Evolutionary conservation across 164 flowering plant species (phyloP), one percentile per base, ranked within the genome.

Genomic region (Protea cynaroides): DNA sequence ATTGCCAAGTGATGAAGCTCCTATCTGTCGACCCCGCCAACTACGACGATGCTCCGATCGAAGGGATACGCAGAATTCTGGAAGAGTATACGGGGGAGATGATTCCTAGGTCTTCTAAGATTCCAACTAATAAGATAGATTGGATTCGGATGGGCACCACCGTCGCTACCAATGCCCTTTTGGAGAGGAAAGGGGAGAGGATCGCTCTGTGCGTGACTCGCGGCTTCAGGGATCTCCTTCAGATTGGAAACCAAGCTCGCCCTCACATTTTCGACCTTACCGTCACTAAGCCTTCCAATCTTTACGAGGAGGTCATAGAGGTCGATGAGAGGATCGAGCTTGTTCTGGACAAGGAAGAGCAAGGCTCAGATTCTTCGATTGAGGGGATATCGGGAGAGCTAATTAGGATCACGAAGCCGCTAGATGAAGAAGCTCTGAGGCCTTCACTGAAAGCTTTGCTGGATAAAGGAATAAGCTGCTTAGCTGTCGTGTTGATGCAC

Each of bases 121-220:
- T 91, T 19, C 96, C 99, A 2, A 94, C 97, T 0, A 89, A 89
- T 64, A 88, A 80, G 68, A 94, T 94, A 36, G 96, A 89, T 71
- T 94, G 97, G 97, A 82, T 94, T 25, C 75, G 99, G 71, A 94
- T 94, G 99, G 97, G 97, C 13, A 94, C 99, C 3, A 94, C 99
- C 13, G 96, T 94, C 24, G 99, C 99, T 1, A 94, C 99, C 40
- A 94, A 94, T 78, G 99, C 99, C 34, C 79, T 94, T 15, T 69
- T 94, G 63, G 97, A 94, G 77, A 81, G 99, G 64, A 94, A 94
- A 67, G 99, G 97, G 6, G 96, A 91, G 65, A 89, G 86, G 61
- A 88, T 94, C 70, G 99, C 99, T 21, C 69, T 94, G 1, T 94
- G 99, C 72, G 99, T 94, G 19, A 94, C 96, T 57, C 68, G 38